Percentiles rank a stretch among this genome's conserved stretches.
phyloP scores from a whole-genome alignment of 2,329 filamentous ascomycete genomes.

The Immersiporthe knoxdaviesiana region DNA sequence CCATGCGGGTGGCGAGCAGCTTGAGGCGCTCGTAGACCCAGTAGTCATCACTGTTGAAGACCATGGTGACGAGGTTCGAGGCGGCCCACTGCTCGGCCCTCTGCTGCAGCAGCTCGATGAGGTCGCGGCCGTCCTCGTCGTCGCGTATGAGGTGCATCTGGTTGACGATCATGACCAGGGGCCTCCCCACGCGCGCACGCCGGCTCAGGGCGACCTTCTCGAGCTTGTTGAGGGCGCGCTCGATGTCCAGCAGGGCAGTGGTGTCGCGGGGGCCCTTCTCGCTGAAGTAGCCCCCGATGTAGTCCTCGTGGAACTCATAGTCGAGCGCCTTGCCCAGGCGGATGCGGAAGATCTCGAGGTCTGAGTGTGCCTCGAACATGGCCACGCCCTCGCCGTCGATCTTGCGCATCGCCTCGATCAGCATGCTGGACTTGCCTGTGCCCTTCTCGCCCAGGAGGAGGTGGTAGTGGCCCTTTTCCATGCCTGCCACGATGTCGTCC shows the following conservation, averaged over 20 bases:
- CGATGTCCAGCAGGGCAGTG: constrained; percentile 90
- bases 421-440: constrained; percentile 94
- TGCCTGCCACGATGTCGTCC: constrained; percentile 79
- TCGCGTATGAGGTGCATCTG: constrained; percentile 89
- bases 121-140: constrained; percentile 88
- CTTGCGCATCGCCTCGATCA: constrained; percentile 92
- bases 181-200: constrained; percentile 63
- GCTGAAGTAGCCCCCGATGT: constrained; percentile 94
- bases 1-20: constrained; percentile 90
- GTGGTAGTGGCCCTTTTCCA: constrained; percentile 80
- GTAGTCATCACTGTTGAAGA: constrained; percentile 97
- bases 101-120: constrained; percentile 94
- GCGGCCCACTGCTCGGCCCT: constrained; percentile 96
- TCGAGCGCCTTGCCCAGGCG: constrained; percentile 91
- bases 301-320: constrained; percentile 97
- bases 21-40: constrained; percentile 98
- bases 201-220: constrained; percentile 88
- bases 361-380: constrained; percentile 96
- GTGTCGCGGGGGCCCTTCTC: constrained; percentile 91
- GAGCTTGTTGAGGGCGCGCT: constrained; percentile 94
- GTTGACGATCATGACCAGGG: constrained; percentile 92
- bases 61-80: constrained; percentile 83
- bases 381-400: constrained; percentile 85
- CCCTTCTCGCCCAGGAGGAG: constrained; percentile 94
- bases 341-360: constrained; percentile 92